Base-by-base conservation (phyloP, 2,329 filamentous ascomycete species). In the Fusarium burgessii region DNA sequence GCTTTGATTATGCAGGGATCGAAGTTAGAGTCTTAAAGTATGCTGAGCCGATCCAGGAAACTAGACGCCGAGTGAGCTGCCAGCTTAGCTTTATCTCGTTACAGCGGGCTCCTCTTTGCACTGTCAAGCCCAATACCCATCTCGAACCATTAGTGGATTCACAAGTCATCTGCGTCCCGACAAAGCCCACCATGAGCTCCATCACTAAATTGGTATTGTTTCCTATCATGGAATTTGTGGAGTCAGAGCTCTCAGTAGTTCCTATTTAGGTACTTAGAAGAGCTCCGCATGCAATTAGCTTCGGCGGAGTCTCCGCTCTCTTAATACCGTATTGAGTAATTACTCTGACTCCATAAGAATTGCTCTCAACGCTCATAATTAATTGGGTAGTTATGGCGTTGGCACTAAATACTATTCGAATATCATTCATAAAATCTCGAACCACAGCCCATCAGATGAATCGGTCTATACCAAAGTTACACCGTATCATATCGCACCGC, bases 321-420 rank as follows among this genome's bases (percentile, higher is more conserved):
- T 33, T 49, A 13, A 49, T 49, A 49, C 45, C 27, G 27, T 27
- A 49, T 33, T 49, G 4, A n/a, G 45, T 23, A 49, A 15, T 49
- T 3, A 33, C 7, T 6, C 2, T 27, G 17, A 49, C 27, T 27
- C 35, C n/a, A 23, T 33, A 5, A 5, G 23, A 23, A 23, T 23
- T 23, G 5, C 23, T 23, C 23, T 9, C 27, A 18, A 49, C 3
- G 27, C 9, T 6, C 27, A 49, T 33, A 27, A 33, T 49, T 15
- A 13, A 14, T 33, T 33, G 10, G 32, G 14, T 10, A 33, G 17
- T 17, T 8, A 32, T 33, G 27, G 27, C n/a, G 14, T 49, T 0
- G n/a, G 12, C 10, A 5, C 11, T 36, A 36, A 18, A 11, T 36
- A 10, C 35, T 36, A 15, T 18, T 49, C 27, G 20, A 14, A 10